Percentiles rank a stretch among this genome's conserved stretches.
These are phyloP conservation scores for Suzukiozyma palmioleophila DNA, from an alignment of 1,139 yeast species.

Conservation along the genomic window DNA sequence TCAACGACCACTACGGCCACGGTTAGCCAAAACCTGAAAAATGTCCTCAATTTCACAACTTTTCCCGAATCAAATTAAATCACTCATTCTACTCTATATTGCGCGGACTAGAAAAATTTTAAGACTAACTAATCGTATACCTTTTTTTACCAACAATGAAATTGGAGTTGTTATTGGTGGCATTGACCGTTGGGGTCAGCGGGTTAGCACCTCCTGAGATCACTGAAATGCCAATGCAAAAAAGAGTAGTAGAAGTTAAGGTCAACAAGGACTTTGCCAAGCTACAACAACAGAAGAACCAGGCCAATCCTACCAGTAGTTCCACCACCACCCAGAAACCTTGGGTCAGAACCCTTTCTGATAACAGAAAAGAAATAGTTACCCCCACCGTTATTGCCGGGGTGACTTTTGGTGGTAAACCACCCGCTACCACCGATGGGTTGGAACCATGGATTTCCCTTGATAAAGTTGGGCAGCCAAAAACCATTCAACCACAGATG, in stretches of 20 bases:
- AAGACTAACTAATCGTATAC: too few relatives aligned
- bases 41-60: too few relatives aligned
- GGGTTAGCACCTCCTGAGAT: constrained; percentile 9
- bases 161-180: constrained; percentile 7
- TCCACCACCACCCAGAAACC: constrained; percentile 39
- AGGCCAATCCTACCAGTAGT: constrained; percentile 9
- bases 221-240: constrained; percentile 16
- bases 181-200: constrained; percentile 8
- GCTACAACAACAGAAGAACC: constrained; percentile 20
- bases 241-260: constrained; percentile 34
- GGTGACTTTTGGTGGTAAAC: constrained; percentile 74
- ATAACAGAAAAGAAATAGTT: constrained; percentile 55
- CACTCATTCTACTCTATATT: too few relatives aligned
- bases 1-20: too few relatives aligned
- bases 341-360: constrained; percentile 73
- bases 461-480: constrained; percentile 74
- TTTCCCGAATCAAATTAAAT: too few relatives aligned
- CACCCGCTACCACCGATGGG: constrained; percentile 61
- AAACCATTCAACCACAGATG: constrained; percentile 68
- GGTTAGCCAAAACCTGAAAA: too few relatives aligned
- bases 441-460: constrained; percentile 80
- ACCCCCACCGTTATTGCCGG: constrained; percentile 80
- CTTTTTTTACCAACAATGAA: constrained; percentile 6
- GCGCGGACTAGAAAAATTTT: too few relatives aligned
- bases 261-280: constrained; percentile 39